Evolutionary conservation across 345 rosid genomes (phyloP).

Genomic region (Bruguiera gymnorhiza): DNA sequence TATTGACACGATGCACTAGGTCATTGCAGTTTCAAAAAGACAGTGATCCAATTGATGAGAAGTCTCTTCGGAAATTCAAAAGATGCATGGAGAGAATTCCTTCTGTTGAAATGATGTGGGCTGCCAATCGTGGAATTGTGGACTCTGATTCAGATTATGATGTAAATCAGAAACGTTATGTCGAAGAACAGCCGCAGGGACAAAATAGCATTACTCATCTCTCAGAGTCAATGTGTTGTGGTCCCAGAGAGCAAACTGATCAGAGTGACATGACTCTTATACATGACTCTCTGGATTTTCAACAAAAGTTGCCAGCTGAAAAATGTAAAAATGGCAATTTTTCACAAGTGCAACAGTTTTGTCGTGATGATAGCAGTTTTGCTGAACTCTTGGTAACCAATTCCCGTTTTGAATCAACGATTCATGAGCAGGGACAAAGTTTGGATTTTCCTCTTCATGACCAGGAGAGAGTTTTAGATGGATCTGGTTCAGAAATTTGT

Average conservation of each 20-base stretch:
- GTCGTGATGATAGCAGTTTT: conserved; percentile 28
- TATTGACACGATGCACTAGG: conserved; percentile 78
- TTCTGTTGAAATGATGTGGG: conserved; percentile 64
- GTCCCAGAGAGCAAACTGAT: conserved; percentile 27
- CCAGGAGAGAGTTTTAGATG: conserved; percentile 34
- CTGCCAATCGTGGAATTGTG: conserved; percentile 31
- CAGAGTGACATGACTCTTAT: conserved; percentile 28
- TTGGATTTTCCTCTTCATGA: conserved; percentile 11
- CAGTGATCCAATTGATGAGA: conserved; percentile 59
- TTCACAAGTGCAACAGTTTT: conserved; percentile 30
- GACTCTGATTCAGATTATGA: conserved; percentile 38
- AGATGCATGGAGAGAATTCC: conserved; percentile 76
- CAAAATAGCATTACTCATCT: conserved; percentile 31
- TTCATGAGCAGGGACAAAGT: conserved; percentile 31
- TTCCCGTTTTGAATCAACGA: conserved; percentile 28
- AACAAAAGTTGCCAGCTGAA: conserved; percentile 30
- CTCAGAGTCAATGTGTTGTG: conserved; percentile 18
- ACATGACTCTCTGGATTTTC: conserved; percentile 27
- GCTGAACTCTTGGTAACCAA: conserved; percentile 16
- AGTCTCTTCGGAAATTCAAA: conserved; percentile 58
- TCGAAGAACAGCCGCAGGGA: conserved; percentile 20
- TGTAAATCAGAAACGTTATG: conserved; percentile 30
- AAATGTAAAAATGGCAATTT: conserved; percentile 27
- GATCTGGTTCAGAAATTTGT: conserved; percentile 55
- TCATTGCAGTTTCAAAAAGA: conserved; percentile 71